These are phyloP conservation scores for Protomyces inundatus DNA, from an alignment of 1,139 yeast genomes.

Conservation along the genomic window DNA sequence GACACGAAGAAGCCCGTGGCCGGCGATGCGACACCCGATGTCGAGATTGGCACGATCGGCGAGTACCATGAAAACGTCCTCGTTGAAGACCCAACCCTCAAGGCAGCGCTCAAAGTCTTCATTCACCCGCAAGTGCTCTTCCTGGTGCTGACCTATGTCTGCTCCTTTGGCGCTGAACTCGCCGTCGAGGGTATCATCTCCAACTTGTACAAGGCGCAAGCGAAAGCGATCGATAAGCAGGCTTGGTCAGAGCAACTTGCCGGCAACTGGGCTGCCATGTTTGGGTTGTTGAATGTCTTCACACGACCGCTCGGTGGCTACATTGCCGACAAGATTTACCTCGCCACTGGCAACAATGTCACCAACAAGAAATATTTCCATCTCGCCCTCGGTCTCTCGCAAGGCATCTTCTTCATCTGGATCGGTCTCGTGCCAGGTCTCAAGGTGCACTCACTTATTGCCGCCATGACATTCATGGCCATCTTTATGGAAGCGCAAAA, in stretches of 20 bases:
- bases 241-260: constrained; percentile 36
- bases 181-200: constrained; percentile 40
- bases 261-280: constrained; percentile 42
- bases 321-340: constrained; percentile 37
- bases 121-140: constrained; percentile 38
- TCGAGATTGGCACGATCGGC: constrained; percentile 3
- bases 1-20: constrained; percentile 30
- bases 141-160: constrained; percentile 37
- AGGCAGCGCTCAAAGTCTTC: constrained; percentile 32
- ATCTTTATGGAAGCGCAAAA: constrained; percentile 41
- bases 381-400: constrained; percentile 37
- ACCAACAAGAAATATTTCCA: constrained; percentile 39
- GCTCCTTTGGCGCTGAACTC: constrained; percentile 40
- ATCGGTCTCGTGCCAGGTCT: constrained; percentile 36
- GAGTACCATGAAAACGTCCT: neutral
- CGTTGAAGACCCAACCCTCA: constrained; percentile 37
- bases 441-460: constrained; percentile 36
- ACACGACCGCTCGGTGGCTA: constrained; percentile 40
- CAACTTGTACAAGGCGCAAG: constrained; percentile 34
- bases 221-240: constrained; percentile 29
- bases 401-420: constrained; percentile 39
- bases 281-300: constrained; percentile 39
- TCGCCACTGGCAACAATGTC: constrained; percentile 32
- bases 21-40: constrained; percentile 16
- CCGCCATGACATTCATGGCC: constrained; percentile 37